phyloP scores from a whole-genome alignment of 2,329 filamentous ascomycete species.

The Aspergillus novofumigatus region DNA sequence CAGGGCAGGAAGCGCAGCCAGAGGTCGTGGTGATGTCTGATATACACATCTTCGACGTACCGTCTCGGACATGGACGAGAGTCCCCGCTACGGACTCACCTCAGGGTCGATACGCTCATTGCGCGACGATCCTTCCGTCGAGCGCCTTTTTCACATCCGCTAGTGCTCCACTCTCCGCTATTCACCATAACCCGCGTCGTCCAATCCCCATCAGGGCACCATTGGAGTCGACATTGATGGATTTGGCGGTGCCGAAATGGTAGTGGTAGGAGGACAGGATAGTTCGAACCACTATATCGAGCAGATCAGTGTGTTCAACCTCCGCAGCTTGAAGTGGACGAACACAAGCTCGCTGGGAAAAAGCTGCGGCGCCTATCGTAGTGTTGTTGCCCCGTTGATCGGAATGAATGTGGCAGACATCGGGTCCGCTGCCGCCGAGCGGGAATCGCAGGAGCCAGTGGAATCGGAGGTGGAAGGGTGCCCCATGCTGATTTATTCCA shows the following conservation, averaged over 20 bases:
- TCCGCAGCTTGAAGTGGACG: conserved; percentile 93
- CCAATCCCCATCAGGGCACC: conserved; percentile 80
- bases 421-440: conserved; percentile 39
- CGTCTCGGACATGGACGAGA: conserved; percentile 77
- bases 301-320: conserved; percentile 96
- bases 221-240: conserved; percentile 89
- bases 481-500: conserved; percentile 94
- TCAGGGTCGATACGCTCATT: conserved; percentile 94
- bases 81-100: conserved; percentile 76
- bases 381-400: conserved; percentile 79
- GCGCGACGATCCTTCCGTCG: conserved; percentile 86
- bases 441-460: conserved; percentile 32
- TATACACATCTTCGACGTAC: conserved; percentile 90
- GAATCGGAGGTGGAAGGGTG: conserved; percentile 41
- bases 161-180: conserved; percentile 75
- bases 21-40: conserved; percentile 98
- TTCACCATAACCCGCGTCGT: conserved; percentile 80
- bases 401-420: conserved; percentile 44
- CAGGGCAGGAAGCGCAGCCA: conserved; percentile 61
- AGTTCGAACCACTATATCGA: conserved; percentile 99
- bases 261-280: conserved; percentile 94
- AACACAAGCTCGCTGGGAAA: conserved; percentile 81
- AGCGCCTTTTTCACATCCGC: conserved; percentile 81
- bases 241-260: conserved; percentile 89
- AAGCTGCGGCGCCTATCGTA: conserved; percentile 93